Base-by-base conservation (phyloP, 2,329 filamentous ascomycete species). In the Botrytis pseudocinerea region DNA sequence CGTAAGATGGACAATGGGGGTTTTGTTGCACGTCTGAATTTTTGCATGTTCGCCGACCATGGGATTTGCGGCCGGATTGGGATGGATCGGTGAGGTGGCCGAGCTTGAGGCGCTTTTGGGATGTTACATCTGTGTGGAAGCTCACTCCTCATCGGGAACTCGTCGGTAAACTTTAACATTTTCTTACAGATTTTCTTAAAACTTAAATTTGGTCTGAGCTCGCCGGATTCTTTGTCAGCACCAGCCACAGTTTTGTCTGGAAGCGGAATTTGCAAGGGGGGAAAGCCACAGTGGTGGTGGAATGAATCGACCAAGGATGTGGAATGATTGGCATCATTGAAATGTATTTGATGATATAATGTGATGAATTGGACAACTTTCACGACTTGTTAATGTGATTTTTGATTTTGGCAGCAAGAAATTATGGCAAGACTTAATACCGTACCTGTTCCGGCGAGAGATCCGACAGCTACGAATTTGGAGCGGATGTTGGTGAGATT, bases 401-500 rank as follows among this genome's bases (percentile, higher is more conserved):
- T 57, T 32, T 18, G n/a, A 28, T 18, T n/a, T 57, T 28, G 28
- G 51, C 18, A 35, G 40, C 59, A 51, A 65, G 62, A 25, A n/a
- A 74, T 57, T 18, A 81, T 81, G 79, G 79, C 78, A 28, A 74
- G 78, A 71, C 72, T 77, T 62, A 78, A 79, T 46, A 71, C 74
- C 32, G 70, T 68, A 60, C 73, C 73, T n/a, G n/a, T 73, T 48
- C 70, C 65, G 5, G 54, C 73, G 51, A 73, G 73, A 2, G 76
- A 79, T 74, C 66, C 73, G 57, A 78, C 77, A 46, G 72, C 76
- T 25, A 77, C 78, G 70, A 79, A 93, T 78, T 86, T 95, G 28
- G 87, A 85, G 60, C 87, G 90, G 54, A 84, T 94, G 68, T 86
- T 95, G 9, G 82, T 83, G 69, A 89, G 92, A 46, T 84, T 94